These are phyloP conservation scores for Huntiella savannae DNA, from an alignment of 2,329 filamentous ascomycete species.

Conservation along the genomic window DNA sequence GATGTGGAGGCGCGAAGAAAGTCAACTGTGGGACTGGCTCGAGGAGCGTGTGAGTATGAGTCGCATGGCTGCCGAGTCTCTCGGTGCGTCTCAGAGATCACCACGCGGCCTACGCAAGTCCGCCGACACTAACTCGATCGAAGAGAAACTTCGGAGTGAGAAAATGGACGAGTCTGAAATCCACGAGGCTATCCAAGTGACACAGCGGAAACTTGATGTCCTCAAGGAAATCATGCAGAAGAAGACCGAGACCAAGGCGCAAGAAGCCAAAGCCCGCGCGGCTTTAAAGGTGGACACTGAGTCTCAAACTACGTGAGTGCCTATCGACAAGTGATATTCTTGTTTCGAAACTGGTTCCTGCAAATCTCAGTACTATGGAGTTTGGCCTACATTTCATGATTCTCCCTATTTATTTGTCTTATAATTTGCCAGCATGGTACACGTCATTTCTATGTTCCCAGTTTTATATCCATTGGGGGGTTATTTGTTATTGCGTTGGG, in stretches of 20 bases:
- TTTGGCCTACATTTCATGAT: too few species aligned
- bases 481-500: too few species aligned
- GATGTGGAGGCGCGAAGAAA: slow-evolving; percentile 77
- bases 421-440: too few species aligned
- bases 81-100: not conserved
- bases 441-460: too few species aligned
- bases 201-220: slow-evolving; percentile 63
- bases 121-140: slow-evolving; percentile 34
- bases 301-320: not conserved
- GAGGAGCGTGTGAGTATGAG: slow-evolving; percentile 70
- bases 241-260: slow-evolving; percentile 21
- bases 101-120: slow-evolving; percentile 22
- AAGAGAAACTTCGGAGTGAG: slow-evolving; percentile 38
- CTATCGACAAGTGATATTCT: too few species aligned
- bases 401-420: too few species aligned
- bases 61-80: slow-evolving; percentile 22
- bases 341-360: too few species aligned
- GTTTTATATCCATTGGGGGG: too few species aligned
- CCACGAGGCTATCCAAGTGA: slow-evolving; percentile 63
- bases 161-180: slow-evolving; percentile 56
- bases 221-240: slow-evolving; percentile 55
- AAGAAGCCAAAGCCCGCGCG: not conserved
- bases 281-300: not conserved
- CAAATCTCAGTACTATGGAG: too few species aligned
- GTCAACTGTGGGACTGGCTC: slow-evolving; percentile 80